Evolutionary conservation across 116 monocot species (phyloP), one percentile per base, ranked within the genome.

Genomic region (Dioscorea cayenensis): DNA sequence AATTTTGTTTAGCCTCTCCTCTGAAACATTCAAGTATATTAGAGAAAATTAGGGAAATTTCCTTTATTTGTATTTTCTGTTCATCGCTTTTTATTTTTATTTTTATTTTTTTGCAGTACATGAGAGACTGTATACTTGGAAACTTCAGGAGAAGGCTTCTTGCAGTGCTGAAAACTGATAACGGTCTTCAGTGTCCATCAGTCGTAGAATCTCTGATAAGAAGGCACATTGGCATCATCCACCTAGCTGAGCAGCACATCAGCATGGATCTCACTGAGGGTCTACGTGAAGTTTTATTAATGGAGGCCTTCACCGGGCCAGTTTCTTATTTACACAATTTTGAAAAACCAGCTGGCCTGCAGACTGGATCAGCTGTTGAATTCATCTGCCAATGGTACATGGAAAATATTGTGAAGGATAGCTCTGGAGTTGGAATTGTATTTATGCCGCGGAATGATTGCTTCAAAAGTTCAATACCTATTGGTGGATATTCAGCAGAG

Each of bases 191-290:
- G 72, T 79, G 86, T 17, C 93, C 96, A 68, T 92, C 90, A 10
- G 21, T 85, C 58, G 82, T 90, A 35, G 97, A 97, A 75, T 88
- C 83, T 21, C 78, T 88, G 28, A 68, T 97, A 75, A 71, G 63
- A 75, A 90, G 90, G 75, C 97, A 97, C 55, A 65, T 92, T 35
- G 73, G 83, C 71, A 93, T 93, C 73, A 84, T 97, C 55, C 93
- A 86, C 70, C 72, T 97, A 67, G 86, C 86, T 14, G 90, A 90
- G 71, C 97, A 97, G 62, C 97, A 93, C 75, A 84, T 97, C 25
- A 97, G 93, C 73, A 97, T 93, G 97, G 93, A 97, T 60, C 86
- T 93, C 21, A 90, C 88, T 35, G 81, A 88, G 70, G 97, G 97
- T 35, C 81, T 97, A 58, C 76, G 93, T 38, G 93, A 90, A 84